These are phyloP conservation scores for Nemania sp. DNA, from an alignment of 2,329 filamentous ascomycete genomes.

Conservation along the genomic window DNA sequence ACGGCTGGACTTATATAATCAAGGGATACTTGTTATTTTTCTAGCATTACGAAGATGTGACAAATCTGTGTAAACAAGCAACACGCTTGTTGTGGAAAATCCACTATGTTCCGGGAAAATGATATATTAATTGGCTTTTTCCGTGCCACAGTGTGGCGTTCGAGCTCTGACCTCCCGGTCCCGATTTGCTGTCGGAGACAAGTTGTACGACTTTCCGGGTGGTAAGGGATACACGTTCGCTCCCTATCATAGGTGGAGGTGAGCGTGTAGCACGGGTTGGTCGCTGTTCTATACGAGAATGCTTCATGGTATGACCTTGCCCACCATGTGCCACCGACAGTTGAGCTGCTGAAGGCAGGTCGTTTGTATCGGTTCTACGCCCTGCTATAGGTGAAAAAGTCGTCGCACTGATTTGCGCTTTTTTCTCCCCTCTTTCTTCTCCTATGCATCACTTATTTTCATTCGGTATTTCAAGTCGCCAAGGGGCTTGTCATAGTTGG, in stretches of 20 bases:
- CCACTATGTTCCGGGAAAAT: constrained; percentile 11
- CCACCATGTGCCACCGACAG: background rate
- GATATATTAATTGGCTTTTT: constrained; percentile 30
- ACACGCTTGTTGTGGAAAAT: constrained; percentile 11
- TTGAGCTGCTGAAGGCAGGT: constrained; percentile 20
- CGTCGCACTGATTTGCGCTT: background rate
- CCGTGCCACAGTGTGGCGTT: constrained; percentile 10
- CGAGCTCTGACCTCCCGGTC: background rate
- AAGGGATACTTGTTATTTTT: constrained; percentile 4
- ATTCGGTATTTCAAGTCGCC: background rate
- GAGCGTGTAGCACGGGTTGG: background rate
- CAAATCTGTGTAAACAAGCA: constrained; percentile 17
- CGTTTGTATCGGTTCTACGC: background rate
- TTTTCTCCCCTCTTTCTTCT: background rate
- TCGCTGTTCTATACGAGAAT: constrained; percentile 6
- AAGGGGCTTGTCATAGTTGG: constrained; percentile 2
- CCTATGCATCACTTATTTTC: background rate
- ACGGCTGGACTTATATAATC: constrained; percentile 9
- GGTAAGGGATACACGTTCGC: background rate
- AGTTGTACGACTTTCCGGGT: background rate
- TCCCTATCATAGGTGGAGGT: background rate
- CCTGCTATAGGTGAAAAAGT: constrained; percentile 2
- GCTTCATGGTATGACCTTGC: constrained; percentile 20
- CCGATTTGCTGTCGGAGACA: background rate
- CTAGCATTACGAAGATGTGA: constrained; percentile 23